phyloP scores from a whole-genome alignment of 352 stramenopile genomes.

The Phytophthora hibernalis region DNA sequence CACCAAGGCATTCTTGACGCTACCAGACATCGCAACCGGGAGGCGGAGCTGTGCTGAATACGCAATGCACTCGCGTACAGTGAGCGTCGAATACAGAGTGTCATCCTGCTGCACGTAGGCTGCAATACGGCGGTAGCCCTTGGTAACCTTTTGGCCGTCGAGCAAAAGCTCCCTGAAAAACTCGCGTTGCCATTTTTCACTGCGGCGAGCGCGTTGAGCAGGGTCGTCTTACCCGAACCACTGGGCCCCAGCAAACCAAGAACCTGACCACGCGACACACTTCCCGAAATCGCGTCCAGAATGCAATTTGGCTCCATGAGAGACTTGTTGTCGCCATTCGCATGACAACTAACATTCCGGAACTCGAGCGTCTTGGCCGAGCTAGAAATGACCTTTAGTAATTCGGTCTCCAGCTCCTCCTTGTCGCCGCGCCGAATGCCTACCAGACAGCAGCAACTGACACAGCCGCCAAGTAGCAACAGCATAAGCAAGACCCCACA shows the following conservation, averaged over 20 bases:
- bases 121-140: constrained; percentile 68
- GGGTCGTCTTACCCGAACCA: constrained; percentile 78
- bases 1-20: constrained; percentile 71
- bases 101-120: constrained; percentile 90
- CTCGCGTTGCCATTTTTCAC: constrained; percentile 65
- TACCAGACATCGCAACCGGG: constrained; percentile 43
- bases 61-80: constrained; percentile 77
- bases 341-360: constrained; percentile 53
- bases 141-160: constrained; percentile 55
- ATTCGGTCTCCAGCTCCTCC: constrained; percentile 36
- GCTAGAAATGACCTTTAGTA: constrained; percentile 47
- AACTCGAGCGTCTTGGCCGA: constrained; percentile 61
- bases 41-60: constrained; percentile 80
- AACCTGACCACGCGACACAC: constrained; percentile 57
- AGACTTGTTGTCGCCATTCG: constrained; percentile 10
- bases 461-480: constrained; percentile 22
- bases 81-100: constrained; percentile 73
- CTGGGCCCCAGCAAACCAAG: constrained; percentile 71
- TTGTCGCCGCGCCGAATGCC: constrained; percentile 9
- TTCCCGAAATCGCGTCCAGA: constrained; percentile 62
- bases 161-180: constrained; percentile 62
- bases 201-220: constrained; percentile 72
- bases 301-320: constrained; percentile 42
- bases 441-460: constrained; percentile 25
- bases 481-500: constrained; percentile 19